Conservation (phyloP, 345 rosid species). For the Citrus medica region DNA sequence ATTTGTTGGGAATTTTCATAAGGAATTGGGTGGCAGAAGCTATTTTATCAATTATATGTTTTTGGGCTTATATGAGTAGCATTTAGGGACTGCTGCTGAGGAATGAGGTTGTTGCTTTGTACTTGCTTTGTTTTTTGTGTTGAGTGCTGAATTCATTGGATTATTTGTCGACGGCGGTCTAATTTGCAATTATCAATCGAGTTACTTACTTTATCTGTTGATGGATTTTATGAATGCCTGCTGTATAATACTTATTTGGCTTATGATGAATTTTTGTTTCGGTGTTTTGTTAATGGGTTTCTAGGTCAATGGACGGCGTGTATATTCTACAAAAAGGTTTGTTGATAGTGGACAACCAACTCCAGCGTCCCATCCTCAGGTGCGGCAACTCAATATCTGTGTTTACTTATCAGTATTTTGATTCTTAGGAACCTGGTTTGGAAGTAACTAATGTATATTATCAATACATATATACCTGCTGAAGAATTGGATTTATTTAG, state of each 20-base stretch:
- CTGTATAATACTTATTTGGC: background rate
- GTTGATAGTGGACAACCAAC: slow-evolving; percentile 86
- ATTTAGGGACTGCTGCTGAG: background rate
- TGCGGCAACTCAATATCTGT: slow-evolving; percentile 10
- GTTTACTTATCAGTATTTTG: background rate
- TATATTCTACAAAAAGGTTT: slow-evolving; percentile 52
- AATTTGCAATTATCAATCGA: background rate
- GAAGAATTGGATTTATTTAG: background rate
- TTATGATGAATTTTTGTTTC: background rate
- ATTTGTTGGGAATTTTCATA: background rate
- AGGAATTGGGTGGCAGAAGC: background rate
- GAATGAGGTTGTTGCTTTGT: background rate
- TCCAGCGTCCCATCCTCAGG: slow-evolving; percentile 88
- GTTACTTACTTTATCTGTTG: background rate
- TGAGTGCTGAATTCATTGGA: background rate
- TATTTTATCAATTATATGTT: background rate
- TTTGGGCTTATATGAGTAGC: slow-evolving; percentile 1
- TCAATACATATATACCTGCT: background rate
- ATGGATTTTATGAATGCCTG: background rate
- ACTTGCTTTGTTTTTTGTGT: background rate
- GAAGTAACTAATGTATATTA: background rate
- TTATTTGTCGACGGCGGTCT: background rate
- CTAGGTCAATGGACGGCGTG: slow-evolving; percentile 37
- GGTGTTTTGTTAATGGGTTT: slow-evolving; percentile 17
- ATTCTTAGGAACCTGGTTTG: background rate